These are phyloP conservation scores for Cystobasidium onofrii DNA, from an alignment of 768 basidiomycete species.

Conservation along the genomic window DNA sequence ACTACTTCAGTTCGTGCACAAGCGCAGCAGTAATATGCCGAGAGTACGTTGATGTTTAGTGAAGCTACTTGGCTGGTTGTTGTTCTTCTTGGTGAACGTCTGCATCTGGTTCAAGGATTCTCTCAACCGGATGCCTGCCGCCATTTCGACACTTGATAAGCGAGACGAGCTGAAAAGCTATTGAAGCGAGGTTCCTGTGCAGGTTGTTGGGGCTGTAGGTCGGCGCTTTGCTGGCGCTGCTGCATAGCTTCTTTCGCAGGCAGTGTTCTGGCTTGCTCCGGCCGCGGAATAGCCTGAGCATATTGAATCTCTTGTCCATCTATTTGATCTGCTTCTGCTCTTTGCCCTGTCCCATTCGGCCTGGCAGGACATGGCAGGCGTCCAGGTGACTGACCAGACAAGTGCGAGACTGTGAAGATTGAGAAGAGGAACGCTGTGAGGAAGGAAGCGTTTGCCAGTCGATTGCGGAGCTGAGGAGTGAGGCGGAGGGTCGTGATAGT, in stretches of 20 bases:
- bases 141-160: not conserved
- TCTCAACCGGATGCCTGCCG: not conserved
- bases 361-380: slow-evolving; percentile 20
- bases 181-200: not conserved
- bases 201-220: not conserved
- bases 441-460: slow-evolving; percentile 23
- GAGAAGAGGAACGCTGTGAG: slow-evolving; percentile 26
- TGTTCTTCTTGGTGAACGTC: not conserved
- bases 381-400: slow-evolving; percentile 8
- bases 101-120: not conserved
- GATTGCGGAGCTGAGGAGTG: not conserved
- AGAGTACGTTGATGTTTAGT: too few species aligned
- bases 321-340: slow-evolving; percentile 14
- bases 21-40: not conserved
- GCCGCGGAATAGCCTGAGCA: not conserved
- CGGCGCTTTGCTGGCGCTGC: too few species aligned
- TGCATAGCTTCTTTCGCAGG: not conserved
- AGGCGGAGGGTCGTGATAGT: not conserved
- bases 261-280: not conserved
- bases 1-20: too few species aligned
- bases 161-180: slow-evolving; percentile 3
- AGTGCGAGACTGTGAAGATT: slow-evolving; percentile 7
- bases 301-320: not conserved
- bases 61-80: too few species aligned
- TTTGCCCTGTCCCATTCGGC: slow-evolving; percentile 17